These are phyloP conservation scores for Salix dunnii DNA, from an alignment of 345 rosid genomes.

Conservation along the genomic window DNA sequence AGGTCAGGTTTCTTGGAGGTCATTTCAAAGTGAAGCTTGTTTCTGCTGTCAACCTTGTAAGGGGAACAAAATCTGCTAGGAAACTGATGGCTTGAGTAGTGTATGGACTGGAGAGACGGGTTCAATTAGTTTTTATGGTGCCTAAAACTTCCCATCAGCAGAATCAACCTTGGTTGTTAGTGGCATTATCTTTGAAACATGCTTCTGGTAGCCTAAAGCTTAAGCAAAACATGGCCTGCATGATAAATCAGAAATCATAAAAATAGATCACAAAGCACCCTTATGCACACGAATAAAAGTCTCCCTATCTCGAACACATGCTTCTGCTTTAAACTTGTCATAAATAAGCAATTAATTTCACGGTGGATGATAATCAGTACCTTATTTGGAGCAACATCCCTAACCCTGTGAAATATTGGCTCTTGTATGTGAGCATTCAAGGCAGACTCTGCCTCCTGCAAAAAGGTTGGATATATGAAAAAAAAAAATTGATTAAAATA, in stretches of 20 bases:
- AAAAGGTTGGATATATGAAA: neutral
- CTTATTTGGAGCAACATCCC: slow-evolving; percentile 99
- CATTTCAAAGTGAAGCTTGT: neutral
- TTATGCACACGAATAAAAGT: neutral
- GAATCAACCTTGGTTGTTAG: neutral
- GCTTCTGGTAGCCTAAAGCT: slow-evolving; percentile 86
- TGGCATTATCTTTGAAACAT: slow-evolving; percentile 47
- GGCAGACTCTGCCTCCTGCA: slow-evolving; percentile 74
- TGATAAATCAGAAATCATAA: neutral
- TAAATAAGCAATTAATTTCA: neutral
- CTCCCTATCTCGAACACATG: no score
- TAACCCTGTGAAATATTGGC: slow-evolving; percentile 67
- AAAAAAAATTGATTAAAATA: no score
- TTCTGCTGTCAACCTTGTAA: neutral
- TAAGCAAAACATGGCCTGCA: slow-evolving; percentile 95
- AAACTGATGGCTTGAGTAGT: neutral
- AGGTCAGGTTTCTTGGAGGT: neutral
- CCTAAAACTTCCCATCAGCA: slow-evolving; percentile 1
- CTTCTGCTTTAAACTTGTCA: neutral
- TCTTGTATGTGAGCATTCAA: slow-evolving; percentile 54
- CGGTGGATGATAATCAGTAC: slow-evolving; percentile 27
- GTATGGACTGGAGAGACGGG: neutral
- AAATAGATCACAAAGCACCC: neutral
- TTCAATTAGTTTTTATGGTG: neutral
- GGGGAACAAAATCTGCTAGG: neutral